Evolutionary conservation across 768 basidiomycete genomes (phyloP).

Genomic region (Podaxis sp.): DNA sequence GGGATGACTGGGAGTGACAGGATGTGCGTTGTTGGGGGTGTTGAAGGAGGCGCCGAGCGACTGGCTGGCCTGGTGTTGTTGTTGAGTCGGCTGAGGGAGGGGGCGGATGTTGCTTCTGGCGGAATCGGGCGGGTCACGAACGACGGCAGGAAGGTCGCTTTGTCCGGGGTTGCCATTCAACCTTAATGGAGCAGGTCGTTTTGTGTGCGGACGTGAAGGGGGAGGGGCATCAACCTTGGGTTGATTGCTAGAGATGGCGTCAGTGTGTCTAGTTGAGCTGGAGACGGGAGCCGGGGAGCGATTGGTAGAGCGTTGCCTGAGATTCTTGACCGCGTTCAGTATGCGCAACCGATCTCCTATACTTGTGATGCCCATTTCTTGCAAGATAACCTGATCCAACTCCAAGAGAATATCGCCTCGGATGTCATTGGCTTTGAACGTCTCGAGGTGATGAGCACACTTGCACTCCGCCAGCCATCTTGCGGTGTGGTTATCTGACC

Average conservation of each 20-base stretch:
- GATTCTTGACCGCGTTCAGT: slow-evolving; percentile 75
- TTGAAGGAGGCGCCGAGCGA: slow-evolving; percentile 53
- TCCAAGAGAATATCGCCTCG: slow-evolving; percentile 90
- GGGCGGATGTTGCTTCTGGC: slow-evolving; percentile 31
- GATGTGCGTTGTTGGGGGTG: slow-evolving; percentile 27
- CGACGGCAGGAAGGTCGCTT: slow-evolving; percentile 69
- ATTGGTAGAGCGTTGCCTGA: slow-evolving; percentile 59
- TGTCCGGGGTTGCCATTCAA: slow-evolving; percentile 54
- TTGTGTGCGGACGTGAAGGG: slow-evolving; percentile 36
- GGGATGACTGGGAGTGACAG: slow-evolving; percentile 32
- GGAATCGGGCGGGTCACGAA: slow-evolving; percentile 68
- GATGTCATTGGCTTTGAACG: slow-evolving; percentile 87
- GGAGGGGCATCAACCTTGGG: slow-evolving; percentile 25
- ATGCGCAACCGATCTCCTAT: slow-evolving; percentile 93
- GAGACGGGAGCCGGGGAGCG: slow-evolving; percentile 18
- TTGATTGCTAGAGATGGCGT: slow-evolving; percentile 18
- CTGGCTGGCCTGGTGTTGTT: slow-evolving; percentile 36
- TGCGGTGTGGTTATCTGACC: slow-evolving; percentile 70
- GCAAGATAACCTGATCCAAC: slow-evolving; percentile 81
- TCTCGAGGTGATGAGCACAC: slow-evolving; percentile 63
- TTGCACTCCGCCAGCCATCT: slow-evolving; percentile 80
- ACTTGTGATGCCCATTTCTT: slow-evolving; percentile 87
- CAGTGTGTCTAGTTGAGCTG: slow-evolving; percentile 14
- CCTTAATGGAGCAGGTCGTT: slow-evolving; percentile 78
- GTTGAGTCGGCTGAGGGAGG: slow-evolving; percentile 40